Evolutionary conservation across 1,284 basidiomycete genomes (phyloP).

Genomic region (Fomitopsis pinicola): DNA sequence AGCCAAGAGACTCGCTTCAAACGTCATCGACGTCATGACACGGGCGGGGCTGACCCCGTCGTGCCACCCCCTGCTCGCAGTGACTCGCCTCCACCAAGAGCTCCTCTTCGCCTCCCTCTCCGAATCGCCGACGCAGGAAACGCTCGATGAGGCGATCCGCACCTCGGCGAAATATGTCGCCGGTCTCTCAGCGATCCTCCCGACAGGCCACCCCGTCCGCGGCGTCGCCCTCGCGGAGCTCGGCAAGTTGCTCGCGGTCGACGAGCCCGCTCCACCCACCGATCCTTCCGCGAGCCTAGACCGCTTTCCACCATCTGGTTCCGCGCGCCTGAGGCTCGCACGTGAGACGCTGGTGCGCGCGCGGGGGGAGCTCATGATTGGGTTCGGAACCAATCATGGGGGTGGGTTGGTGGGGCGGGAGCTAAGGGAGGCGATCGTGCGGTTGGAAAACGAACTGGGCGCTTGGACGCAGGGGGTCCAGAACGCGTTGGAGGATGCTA

Average conservation of each 20-base stretch:
- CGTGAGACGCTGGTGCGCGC: constrained; percentile 61
- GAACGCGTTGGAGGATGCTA: constrained; percentile 40
- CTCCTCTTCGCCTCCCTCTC: constrained; percentile 55
- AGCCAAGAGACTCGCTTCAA: constrained; percentile 57
- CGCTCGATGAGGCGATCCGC: constrained; percentile 62
- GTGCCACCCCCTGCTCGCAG: constrained; percentile 72
- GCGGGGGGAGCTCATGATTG: constrained; percentile 51
- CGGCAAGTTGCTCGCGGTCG: constrained; percentile 76
- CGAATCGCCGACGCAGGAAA: constrained; percentile 36
- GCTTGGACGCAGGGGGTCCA: constrained; percentile 57
- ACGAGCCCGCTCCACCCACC: constrained; percentile 48
- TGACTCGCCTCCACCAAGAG: constrained; percentile 65
- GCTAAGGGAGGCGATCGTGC: constrained; percentile 49
- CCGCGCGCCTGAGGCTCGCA: constrained; percentile 57
- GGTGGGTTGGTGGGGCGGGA: constrained; percentile 60
- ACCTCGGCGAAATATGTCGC: constrained; percentile 51
- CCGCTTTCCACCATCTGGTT: constrained; percentile 61
- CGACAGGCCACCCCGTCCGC: constrained; percentile 73
- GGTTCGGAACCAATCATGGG: constrained; percentile 56
- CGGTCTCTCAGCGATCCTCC: constrained; percentile 53
- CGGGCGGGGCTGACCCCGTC: constrained; percentile 53
- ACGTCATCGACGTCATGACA: constrained; percentile 58
- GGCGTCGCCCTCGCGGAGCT: constrained; percentile 76
- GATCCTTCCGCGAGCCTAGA: constrained; percentile 1
- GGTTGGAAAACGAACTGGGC: constrained; percentile 63